These are phyloP conservation scores for Hippophae tibetana DNA, from an alignment of 306 rosid genomes.

Conservation along the genomic window DNA sequence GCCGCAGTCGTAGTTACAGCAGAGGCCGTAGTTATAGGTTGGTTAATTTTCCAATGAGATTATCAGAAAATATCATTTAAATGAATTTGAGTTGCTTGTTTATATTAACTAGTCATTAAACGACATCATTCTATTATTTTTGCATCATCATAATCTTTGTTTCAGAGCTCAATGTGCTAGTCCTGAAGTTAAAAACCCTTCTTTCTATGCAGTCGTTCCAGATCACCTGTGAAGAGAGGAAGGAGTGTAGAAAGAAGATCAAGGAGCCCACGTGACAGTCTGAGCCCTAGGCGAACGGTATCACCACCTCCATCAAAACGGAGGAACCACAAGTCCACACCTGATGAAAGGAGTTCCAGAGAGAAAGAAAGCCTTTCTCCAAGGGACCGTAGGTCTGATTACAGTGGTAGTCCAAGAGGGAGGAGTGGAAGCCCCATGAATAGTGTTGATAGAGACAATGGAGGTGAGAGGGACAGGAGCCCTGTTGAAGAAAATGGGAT, in stretches of 20 bases:
- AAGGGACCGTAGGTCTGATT: constrained; percentile 25
- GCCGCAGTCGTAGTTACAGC: constrained; percentile 48
- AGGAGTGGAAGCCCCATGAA: constrained; percentile 38
- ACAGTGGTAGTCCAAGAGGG: constrained; percentile 33
- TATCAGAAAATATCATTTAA: too few species aligned
- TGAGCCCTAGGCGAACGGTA: constrained; percentile 37
- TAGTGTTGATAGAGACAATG: constrained; percentile 24
- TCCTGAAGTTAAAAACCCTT: too few species aligned
- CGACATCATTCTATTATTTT: neutral
- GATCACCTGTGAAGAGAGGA: constrained; percentile 34
- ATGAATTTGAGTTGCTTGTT: too few species aligned
- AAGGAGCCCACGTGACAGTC: constrained; percentile 37
- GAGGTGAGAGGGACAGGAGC: constrained; percentile 19
- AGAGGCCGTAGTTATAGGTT: constrained; percentile 50
- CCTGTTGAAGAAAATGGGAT: constrained; percentile 32
- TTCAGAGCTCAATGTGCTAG: too few species aligned
- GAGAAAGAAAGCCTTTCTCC: constrained; percentile 31
- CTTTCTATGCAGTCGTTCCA: constrained; percentile 27
- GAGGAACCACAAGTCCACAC: constrained; percentile 30
- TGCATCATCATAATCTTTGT: neutral
- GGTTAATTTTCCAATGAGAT: neutral
- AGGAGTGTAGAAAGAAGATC: constrained; percentile 43
- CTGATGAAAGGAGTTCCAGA: constrained; percentile 36
- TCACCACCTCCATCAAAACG: constrained; percentile 38
- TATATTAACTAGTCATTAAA: too few species aligned